Base-by-base conservation (phyloP, 1,284 basidiomycete species). In the Takashimella koratensis region DNA sequence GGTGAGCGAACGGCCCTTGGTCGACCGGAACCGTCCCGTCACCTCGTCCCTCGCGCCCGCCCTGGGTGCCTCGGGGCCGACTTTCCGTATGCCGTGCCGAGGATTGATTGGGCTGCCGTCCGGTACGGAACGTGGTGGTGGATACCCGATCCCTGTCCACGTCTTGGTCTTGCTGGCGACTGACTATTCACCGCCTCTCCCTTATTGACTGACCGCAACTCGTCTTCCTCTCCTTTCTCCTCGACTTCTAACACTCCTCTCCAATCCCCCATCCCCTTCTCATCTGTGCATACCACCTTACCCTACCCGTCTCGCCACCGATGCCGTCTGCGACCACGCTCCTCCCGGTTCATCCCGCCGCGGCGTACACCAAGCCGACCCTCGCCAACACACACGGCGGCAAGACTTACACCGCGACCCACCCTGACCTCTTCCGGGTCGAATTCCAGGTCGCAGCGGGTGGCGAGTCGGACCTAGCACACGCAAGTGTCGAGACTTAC, bases 391-490 rank as follows among this genome's bases (percentile, higher is more conserved):
- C 70, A 2, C 57, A 63, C 12, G 60, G 63, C n/a, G 68, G 68
- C 5, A 68, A 66, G 57, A 62, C 63, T 3, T 76, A 76, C 60
- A 49, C 40, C 20, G 67, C 74, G 23, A 70, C 72, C 4, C 74
- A 76, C 57, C 59, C 68, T 2, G 67, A 63, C 3, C 45, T 68
- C 41, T 70, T 76, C 60, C 57, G 56, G 42, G 74, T 76, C 47
- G 68, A 66, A 23, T 67, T 75, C 51, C 60, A 59, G 23, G 47
- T 52, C 27, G 49, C 49, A 10, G n/a, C n/a, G n/a, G n/a, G n/a
- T n/a, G 30, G 30, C 8, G 30, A 36, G 30, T 49, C 63, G 21
- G n/a, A n/a, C n/a, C n/a, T n/a, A n/a, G 59, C 57, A 25, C 52
- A 41, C 27, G 56, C 52, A 10, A 56, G 54, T 23, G 62, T 67